Base-by-base conservation (phyloP, 176 grass and related monocot species). In the Panicum miliaceum region DNA sequence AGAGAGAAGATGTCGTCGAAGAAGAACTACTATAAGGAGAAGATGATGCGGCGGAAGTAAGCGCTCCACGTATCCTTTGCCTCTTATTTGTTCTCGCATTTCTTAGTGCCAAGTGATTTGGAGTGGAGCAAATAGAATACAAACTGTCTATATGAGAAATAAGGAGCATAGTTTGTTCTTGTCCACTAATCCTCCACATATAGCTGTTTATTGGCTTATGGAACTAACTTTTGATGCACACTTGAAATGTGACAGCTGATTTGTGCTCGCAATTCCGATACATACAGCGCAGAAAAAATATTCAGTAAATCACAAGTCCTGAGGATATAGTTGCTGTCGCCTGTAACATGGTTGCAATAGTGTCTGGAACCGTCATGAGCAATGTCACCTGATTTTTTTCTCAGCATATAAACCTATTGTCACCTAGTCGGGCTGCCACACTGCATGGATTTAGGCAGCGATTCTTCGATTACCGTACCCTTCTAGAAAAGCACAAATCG, bases 1-100 rank as follows among this genome's bases (percentile, higher is more conserved):
- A 51, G 52, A 54, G 37, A 41, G 1, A 84, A 89, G 51, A 97
- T 97, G 94, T 90, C 92, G 72, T 88, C 84, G 32, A 95, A 93
- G 89, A 98, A 91, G 89, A 98, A 87, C 42, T 90, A 88, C 78
- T 91, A 95, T 76, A 98, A 98, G 86, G 95, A 98, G 92, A 89
- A 89, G 80, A 86, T 98, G 89, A 90, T 92, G 84, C 82, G 86
- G 61, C 84, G 84, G 53, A 98, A 98, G 95, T 98, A 86, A 91
- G 92, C 79, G 41, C 34, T 35, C 62, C 36, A 14, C 34, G 13
- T 13, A 15, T 35, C 18, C 18, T 63, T 45, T 52, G 3, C 38
- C 60, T 83, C 56, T 15, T 41, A 72, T 73, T 47, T 45, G 16
- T 56, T 54, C 51, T 4, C 13, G 0, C 53, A 48, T 26, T 64